These are phyloP conservation scores for Papiliotrema laurentii DNA, from an alignment of 1,284 basidiomycete species.

Conservation along the genomic window DNA sequence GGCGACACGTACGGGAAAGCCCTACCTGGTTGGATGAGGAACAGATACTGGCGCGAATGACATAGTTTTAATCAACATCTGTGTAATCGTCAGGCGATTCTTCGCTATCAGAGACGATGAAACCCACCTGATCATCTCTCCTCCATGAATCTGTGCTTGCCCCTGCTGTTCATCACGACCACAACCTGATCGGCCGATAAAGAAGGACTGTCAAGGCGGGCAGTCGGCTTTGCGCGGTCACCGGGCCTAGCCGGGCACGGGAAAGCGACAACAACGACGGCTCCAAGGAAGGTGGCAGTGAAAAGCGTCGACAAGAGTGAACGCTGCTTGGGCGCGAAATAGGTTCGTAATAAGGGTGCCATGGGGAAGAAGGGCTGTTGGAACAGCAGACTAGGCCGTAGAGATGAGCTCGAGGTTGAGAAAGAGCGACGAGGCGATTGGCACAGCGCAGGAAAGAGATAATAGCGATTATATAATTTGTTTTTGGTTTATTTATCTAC, in stretches of 20 bases:
- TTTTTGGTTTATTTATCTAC: background rate
- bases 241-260: constrained; percentile 42
- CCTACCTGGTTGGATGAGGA: too few species aligned
- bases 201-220: constrained; percentile 14
- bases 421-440: background rate
- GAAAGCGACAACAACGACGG: constrained; percentile 46
- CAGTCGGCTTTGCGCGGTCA: constrained; percentile 9
- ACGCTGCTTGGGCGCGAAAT: constrained; percentile 45
- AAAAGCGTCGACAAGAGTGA: constrained; percentile 46
- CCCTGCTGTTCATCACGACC: constrained; percentile 45
- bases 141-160: constrained; percentile 42
- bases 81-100: too few species aligned
- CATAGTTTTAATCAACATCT: too few species aligned
- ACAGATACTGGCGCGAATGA: too few species aligned
- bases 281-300: constrained; percentile 47
- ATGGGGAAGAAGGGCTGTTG: constrained; percentile 17
- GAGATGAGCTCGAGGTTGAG: background rate
- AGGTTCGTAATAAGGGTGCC: constrained; percentile 46
- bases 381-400: background rate
- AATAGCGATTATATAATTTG: background rate
- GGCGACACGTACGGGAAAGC: too few species aligned
- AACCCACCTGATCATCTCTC: constrained; percentile 22
- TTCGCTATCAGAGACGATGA: too few species aligned
- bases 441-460: background rate
- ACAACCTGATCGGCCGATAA: constrained; percentile 26